Base-by-base conservation (phyloP, 345 rosid species). In the Salix exigua region DNA sequence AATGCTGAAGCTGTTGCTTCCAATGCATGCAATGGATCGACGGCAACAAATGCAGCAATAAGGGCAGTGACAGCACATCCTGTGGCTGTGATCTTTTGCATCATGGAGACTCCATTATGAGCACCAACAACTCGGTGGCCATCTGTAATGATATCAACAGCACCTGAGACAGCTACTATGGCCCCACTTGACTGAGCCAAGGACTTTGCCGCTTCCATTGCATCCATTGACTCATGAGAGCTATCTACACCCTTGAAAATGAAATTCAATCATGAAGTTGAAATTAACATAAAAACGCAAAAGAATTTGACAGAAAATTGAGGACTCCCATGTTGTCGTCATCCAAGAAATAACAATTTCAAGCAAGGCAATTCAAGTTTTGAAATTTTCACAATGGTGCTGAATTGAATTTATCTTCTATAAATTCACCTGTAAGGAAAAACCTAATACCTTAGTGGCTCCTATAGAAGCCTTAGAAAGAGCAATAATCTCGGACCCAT, bases 21-120 rank as follows among this genome's bases (percentile, higher is more conserved):
- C 50, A 95, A 72, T 53, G 89, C 74, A 33, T 70, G 88, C 40
- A 50, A 78, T 12, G 84, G 89, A 77, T 94, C 93, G 6, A 88
- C 82, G 12, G 97, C 89, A 61, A 92, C 86, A 79, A 94, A 92
- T 11, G 97, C 98, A 0, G 96, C 94, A 70, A 94, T 82, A 35
- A 93, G 83, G 30, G 95, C 96, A 51, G 94, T 84, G 64, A 88
- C 89, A 35, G 97, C 82, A 72, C 99, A 90, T 18, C 99, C 98
- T 0, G 97, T 91, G 6, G 94, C 97, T 0, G 99, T 95, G 25
- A 95, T 91, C 79, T 85, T 91, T 78, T 93, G 97, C 96, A 95
- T 76, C 96, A 90, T 89, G 28, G 90, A 81, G 13, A 91, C 92
- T 75, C 98, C 98, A 75, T 95, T 95, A 67, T 78, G 87, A 51